A percentile compares a stretch with the other conserved stretches of the same genome.
phyloP scores from a whole-genome alignment of 2,329 filamentous ascomycete species.

The Aspergillus sp. region DNA sequence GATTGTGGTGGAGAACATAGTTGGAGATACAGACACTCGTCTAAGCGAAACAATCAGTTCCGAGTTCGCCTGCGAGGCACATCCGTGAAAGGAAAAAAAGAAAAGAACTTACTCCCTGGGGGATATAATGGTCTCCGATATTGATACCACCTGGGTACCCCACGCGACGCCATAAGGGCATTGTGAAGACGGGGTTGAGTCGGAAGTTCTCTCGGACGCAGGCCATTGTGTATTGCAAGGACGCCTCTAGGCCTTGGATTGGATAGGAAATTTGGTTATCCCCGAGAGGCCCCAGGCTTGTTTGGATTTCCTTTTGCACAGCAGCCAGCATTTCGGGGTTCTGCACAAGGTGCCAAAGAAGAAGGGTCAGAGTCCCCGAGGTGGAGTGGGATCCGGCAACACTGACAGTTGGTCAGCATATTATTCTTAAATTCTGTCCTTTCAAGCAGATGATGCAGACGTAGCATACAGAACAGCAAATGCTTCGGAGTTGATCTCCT shows the following conservation, averaged over 20 bases:
- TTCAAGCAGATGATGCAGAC: not conserved
- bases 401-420: not conserved
- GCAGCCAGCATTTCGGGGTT: not conserved
- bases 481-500: not conserved
- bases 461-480: not conserved
- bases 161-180: not conserved
- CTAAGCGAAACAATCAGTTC: not conserved
- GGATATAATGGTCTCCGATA: not conserved
- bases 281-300: not conserved
- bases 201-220: constrained; percentile 1
- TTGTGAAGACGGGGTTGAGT: not conserved
- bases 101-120: not conserved
- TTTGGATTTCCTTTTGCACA: not conserved
- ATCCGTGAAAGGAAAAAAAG: no score
- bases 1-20: not conserved
- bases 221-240: not conserved
- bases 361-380: not conserved
- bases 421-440: not conserved
- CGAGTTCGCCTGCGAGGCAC: no score
- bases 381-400: not conserved
- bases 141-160: not conserved
- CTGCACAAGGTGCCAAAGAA: not conserved
- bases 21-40: not conserved
- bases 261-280: not conserved
- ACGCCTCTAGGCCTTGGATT: not conserved